phyloP scores from a whole-genome alignment of 208 protist species.

The Leishmania tropica region DNA sequence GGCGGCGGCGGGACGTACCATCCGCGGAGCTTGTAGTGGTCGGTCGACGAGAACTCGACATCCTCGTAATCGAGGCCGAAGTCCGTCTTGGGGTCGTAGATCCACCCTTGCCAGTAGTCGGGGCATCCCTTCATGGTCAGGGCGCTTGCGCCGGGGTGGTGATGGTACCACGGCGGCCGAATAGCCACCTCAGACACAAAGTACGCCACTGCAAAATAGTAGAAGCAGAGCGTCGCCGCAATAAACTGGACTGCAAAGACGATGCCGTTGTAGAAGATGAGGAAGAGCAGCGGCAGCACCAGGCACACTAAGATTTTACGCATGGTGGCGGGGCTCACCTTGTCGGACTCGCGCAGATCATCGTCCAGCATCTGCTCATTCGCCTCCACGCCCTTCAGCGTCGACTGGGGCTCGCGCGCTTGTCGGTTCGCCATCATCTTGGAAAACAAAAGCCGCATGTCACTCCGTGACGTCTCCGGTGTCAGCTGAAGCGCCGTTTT shows the following conservation, averaged over 20 bases:
- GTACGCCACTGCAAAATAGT: conserved; percentile 78
- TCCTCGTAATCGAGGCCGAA: conserved; percentile 83
- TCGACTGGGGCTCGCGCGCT: conserved; percentile 17
- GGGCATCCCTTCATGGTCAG: conserved; percentile 72
- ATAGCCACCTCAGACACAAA: conserved; percentile 91
- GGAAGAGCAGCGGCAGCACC: conserved; percentile 67
- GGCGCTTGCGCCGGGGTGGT: conserved; percentile 54
- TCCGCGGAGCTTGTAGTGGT: conserved; percentile 74
- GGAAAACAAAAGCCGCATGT: conserved; percentile 69
- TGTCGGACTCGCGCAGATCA: conserved; percentile 58
- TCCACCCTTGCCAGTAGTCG: conserved; percentile 90
- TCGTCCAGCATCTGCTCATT: conserved; percentile 57
- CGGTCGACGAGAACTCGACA: conserved; percentile 70
- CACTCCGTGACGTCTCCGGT: conserved; percentile 28
- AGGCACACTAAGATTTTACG: conserved; percentile 69
- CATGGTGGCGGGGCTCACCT: conserved; percentile 77
- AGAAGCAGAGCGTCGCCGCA: conserved; percentile 62
- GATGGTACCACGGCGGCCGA: conserved; percentile 91
- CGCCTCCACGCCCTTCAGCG: conserved; percentile 41
- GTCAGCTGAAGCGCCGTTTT: conserved; percentile 62
- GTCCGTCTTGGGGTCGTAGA: conserved; percentile 85
- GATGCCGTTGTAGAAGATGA: conserved; percentile 82
- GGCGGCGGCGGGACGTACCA: conserved; percentile 81
- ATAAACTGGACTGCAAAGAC: conserved; percentile 77
- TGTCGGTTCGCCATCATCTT: conserved; percentile 45